phyloP scores from a whole-genome alignment of 306 rosid genomes.

The Castanea sativa region DNA sequence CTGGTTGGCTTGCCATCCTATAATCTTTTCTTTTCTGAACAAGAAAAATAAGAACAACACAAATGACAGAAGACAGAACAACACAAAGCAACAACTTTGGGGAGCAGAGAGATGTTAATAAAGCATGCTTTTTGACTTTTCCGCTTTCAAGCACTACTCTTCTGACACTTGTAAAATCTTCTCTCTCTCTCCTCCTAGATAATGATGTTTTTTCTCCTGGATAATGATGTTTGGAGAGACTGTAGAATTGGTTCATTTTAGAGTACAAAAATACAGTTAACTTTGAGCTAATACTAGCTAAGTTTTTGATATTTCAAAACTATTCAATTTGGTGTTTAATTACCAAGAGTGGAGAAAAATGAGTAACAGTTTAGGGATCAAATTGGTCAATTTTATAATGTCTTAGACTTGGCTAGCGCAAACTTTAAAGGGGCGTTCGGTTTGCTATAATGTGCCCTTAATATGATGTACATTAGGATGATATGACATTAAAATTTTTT shows the following conservation, averaged over 20 bases:
- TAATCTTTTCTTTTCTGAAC: neutral
- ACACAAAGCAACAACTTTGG: neutral
- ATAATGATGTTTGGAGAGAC: too few relatives aligned
- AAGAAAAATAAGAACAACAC: neutral
- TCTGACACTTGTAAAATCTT: too few relatives aligned
- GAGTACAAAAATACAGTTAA: too few relatives aligned
- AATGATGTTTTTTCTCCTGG: too few relatives aligned
- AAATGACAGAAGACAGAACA: neutral
- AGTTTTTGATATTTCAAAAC: too few relatives aligned
- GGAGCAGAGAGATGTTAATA: neutral
- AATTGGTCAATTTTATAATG: too few relatives aligned
- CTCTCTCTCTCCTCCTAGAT: too few relatives aligned
- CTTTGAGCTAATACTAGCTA: too few relatives aligned
- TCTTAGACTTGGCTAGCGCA: fast-evolving
- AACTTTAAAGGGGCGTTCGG: fast-evolving
- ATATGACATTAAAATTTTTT: too few relatives aligned
- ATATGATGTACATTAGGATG: too few relatives aligned
- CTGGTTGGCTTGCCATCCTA: constrained; percentile 35
- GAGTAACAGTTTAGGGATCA: fast-evolving
- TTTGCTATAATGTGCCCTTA: fast-evolving
- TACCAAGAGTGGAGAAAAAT: fast-evolving
- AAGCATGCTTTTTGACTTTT: neutral
- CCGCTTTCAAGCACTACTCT: neutral
- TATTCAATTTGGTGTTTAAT: too few relatives aligned
- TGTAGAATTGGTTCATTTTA: too few relatives aligned